These are phyloP conservation scores for Epipyxis sp. DNA, from an alignment of 108 stramenopile genomes.

Conservation along the genomic window DNA sequence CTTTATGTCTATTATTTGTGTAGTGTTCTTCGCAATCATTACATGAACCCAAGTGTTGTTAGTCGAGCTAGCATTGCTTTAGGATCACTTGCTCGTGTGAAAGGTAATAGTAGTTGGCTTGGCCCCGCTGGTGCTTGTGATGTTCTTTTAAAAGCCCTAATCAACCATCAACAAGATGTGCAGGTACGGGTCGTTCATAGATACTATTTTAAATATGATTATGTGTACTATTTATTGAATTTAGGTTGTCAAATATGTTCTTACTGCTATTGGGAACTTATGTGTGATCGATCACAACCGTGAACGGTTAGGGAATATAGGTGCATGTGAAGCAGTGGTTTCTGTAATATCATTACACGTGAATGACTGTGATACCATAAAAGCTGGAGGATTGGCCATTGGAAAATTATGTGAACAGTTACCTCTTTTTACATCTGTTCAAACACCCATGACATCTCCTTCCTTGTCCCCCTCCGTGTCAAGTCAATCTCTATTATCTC, in stretches of 20 bases:
- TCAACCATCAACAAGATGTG: neutral
- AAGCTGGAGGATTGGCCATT: neutral
- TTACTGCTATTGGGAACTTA: neutral
- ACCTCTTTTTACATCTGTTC: neutral
- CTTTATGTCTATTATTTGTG: too few relatives aligned
- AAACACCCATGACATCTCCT: neutral
- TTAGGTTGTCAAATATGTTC: neutral
- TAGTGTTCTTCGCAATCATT: neutral
- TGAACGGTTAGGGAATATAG: neutral
- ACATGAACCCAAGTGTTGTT: neutral
- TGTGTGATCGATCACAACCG: slow-evolving; percentile 6
- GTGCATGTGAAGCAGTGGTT: slow-evolving; percentile 9
- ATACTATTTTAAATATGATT: too few relatives aligned
- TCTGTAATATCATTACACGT: neutral
- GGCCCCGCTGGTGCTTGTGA: slow-evolving; percentile 16
- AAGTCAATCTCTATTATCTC: neutral
- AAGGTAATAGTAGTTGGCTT: neutral
- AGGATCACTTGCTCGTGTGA: neutral
- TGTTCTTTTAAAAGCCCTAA: neutral
- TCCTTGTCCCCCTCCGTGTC: neutral
- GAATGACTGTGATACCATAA: neutral
- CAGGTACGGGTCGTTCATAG: too few relatives aligned
- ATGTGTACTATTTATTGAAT: neutral
- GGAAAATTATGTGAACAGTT: neutral
- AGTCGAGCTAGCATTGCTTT: neutral